Conservation (phyloP, 2,329 filamentous ascomycete genomes). For the Tolypocladium tropicale region DNA sequence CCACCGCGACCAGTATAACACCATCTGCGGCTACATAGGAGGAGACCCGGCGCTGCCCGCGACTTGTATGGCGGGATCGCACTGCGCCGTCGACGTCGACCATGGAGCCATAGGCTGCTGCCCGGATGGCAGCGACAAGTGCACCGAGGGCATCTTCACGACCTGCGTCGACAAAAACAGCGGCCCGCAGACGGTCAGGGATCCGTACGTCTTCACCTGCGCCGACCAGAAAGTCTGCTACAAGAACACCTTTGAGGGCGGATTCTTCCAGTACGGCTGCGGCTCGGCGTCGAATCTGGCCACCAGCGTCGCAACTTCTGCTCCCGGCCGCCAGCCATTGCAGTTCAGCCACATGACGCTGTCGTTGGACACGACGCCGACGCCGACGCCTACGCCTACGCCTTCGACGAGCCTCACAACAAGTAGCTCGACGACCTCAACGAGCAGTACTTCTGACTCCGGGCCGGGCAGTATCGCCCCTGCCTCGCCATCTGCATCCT, state of each 20-base stretch:
- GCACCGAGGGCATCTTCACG: slow-evolving; percentile 46
- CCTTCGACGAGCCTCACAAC: slow-evolving; percentile 31
- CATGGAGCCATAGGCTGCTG: slow-evolving; percentile 46
- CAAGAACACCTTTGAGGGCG: slow-evolving; percentile 43
- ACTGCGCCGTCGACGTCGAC: slow-evolving; percentile 43
- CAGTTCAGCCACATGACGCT: slow-evolving; percentile 28
- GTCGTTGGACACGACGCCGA: slow-evolving; percentile 28
- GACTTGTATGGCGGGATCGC: slow-evolving; percentile 46
- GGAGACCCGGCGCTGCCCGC: slow-evolving; percentile 41
- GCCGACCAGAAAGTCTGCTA: slow-evolving; percentile 41
- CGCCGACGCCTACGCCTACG: slow-evolving; percentile 23
- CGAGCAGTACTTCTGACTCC: not conserved
- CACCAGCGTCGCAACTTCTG: slow-evolving; percentile 36
- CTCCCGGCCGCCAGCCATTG: slow-evolving; percentile 26
- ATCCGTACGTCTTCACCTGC: slow-evolving; percentile 50
- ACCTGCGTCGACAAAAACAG: slow-evolving; percentile 44
- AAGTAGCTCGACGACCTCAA: slow-evolving; percentile 18
- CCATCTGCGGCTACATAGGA: slow-evolving; percentile 47
- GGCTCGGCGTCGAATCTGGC: slow-evolving; percentile 36
- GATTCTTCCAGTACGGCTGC: slow-evolving; percentile 47
- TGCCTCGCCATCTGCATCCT: slow-evolving; percentile 5
- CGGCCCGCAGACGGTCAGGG: slow-evolving; percentile 35
- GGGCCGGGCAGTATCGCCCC: not conserved
- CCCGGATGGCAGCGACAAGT: slow-evolving; percentile 37
- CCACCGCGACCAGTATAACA: slow-evolving; percentile 35